Conservation (phyloP, 495 filamentous ascomycete genomes). For the Haplographium delicatum region DNA sequence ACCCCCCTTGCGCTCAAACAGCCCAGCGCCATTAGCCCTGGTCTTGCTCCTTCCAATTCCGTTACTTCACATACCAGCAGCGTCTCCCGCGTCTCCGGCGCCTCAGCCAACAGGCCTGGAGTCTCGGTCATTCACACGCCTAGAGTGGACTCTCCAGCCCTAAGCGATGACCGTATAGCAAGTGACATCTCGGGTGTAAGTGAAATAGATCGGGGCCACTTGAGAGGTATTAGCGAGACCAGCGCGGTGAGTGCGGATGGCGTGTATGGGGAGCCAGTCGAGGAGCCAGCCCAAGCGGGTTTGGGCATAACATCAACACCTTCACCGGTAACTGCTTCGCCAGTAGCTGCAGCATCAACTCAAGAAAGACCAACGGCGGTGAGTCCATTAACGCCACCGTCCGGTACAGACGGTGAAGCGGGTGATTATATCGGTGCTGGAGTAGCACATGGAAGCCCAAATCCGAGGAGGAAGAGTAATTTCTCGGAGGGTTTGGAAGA, state of each 20-base stretch:
- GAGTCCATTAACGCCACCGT: constrained; percentile 19
- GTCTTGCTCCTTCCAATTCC: constrained; percentile 6
- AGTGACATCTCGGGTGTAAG: constrained; percentile 39
- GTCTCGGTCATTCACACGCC: constrained; percentile 6
- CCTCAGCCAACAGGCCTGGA: background rate
- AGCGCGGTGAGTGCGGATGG: constrained; percentile 33
- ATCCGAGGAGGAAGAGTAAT: constrained; percentile 22
- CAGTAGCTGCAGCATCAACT: background rate
- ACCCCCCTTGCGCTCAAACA: constrained; percentile 7
- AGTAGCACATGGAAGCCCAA: background rate
- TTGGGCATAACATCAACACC: background rate
- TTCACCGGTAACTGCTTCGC: background rate
- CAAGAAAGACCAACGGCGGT: constrained; percentile 2
- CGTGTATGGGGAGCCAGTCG: background rate
- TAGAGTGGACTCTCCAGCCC: constrained; percentile 11
- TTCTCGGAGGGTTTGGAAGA: constrained; percentile 24
- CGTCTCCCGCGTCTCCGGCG: constrained; percentile 4
- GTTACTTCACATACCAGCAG: constrained; percentile 7
- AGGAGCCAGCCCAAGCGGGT: background rate
- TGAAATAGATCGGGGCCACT: constrained; percentile 37
- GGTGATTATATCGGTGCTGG: constrained; percentile 5
- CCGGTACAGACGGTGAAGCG: background rate
- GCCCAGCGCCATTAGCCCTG: background rate
- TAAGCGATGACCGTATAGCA: constrained; percentile 19
- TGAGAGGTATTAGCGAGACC: constrained; percentile 41